Evolutionary conservation across 768 basidiomycete genomes (phyloP), one percentile per base, ranked within the genome.

Genomic region (Astraeus odoratus): DNA sequence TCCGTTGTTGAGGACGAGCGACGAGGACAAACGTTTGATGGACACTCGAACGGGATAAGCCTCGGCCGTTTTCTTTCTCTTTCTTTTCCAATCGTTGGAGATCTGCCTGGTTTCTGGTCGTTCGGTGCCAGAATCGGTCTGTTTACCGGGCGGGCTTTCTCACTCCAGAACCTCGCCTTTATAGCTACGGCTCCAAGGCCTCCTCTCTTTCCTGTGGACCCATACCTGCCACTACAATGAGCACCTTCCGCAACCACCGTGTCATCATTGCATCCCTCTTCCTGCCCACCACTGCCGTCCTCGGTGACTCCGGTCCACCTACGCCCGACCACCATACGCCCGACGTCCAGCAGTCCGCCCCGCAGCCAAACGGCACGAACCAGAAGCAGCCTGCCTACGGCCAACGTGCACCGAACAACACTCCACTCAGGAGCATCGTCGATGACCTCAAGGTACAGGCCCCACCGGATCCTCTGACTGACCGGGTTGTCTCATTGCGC

Each of bases 201-300:
- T 48, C 10, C 20, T 38, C 36, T 4, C 22, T 3, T 22, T 20
- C 22, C 19, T 38, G n/a, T 12, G 13, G 18, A 15, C 20, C 4
- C 22, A 7, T 38, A 9, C 22, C 20, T 19, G 35, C 16, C 8
- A 10, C 12, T 5, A 24, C 20, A 15, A 87, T 87, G 86, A 74
- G 73, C 59, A 81, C 85, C 29, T 75, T 87, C 57, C 73, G 81
- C 44, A 78, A 78, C 64, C 83, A 86, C 61, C 71, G 88, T 25
- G 73, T 85, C 44, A 70, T 90, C 61, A 81, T 91, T 61, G 88
- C 86, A 13, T 83, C 84, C n/a, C 79, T 90, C 47, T 89, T 91
- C 59, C 78, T 90, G 27, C 88, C 88, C 29, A 77, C 76, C 48
- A 85, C 86, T 29, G 77, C 78, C 34, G 77, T 81, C 36, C 66